Conservation (phyloP, 2,329 filamentous ascomycete genomes). For the Cladorrhinum sp. region DNA sequence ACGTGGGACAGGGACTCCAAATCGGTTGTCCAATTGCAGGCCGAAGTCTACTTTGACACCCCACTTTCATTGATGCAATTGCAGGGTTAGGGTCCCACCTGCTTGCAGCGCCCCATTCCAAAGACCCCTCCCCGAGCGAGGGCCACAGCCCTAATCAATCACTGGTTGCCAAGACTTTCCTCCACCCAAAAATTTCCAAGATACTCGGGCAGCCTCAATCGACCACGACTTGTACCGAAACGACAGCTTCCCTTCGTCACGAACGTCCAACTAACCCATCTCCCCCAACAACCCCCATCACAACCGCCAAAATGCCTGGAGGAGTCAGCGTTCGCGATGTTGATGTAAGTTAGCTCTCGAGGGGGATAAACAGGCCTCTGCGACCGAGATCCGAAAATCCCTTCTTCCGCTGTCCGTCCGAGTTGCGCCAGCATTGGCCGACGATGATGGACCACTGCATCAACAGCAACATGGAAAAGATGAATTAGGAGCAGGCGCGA, state of each 20-base stretch:
- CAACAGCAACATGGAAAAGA: conserved; percentile 31
- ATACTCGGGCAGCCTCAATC: conserved; percentile 11
- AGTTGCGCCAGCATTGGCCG: conserved; percentile 20
- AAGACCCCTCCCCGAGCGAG: background rate
- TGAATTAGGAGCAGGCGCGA: conserved; percentile 61
- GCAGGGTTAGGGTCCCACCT: conserved; percentile 11
- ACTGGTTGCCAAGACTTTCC: conserved; percentile 17
- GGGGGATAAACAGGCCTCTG: conserved; percentile 26
- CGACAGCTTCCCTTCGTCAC: conserved; percentile 18
- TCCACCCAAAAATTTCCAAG: conserved; percentile 23
- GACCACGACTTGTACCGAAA: conserved; percentile 1
- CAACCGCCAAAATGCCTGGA: conserved; percentile 65
- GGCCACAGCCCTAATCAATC: conserved; percentile 20
- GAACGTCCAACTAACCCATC: conserved; percentile 24
- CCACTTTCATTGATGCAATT: background rate
- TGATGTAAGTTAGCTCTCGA: conserved; percentile 60
- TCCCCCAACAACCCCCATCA: conserved; percentile 24
- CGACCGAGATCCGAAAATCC: conserved; percentile 26
- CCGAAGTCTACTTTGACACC: background rate
- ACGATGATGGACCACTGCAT: conserved; percentile 23
- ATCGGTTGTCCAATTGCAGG: background rate
- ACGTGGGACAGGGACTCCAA: background rate
- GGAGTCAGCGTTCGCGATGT: conserved; percentile 82
- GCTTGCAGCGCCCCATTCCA: background rate
- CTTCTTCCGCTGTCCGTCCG: conserved; percentile 25